Base-by-base conservation (phyloP, 1,284 basidiomycete species). In the Neolentinus lepideus region DNA sequence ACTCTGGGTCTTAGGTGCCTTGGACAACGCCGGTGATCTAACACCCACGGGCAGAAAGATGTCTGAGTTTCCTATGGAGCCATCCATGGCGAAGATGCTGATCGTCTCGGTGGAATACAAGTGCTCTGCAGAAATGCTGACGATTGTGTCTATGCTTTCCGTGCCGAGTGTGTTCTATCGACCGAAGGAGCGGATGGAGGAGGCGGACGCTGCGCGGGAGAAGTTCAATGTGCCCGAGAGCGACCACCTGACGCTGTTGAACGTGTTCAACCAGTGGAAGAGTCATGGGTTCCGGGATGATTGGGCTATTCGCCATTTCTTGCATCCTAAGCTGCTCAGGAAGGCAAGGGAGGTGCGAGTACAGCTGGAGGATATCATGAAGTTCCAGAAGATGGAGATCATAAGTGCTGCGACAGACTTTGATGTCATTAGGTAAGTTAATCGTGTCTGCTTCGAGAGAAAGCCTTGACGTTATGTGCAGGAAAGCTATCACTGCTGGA, bases 41-140 rank as follows among this genome's bases (percentile, higher is more conserved):
- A 99, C 97, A 0, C 82, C 92, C 16, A 75, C 98, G 12, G 97
- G 96, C 1, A 82, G 96, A 57, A 99, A 99, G 74, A 99, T 99
- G 97, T 96, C 97, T 1, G 96, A 99, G 68, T 96, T 98, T 75
- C 97, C 97, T 4, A 93, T 98, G 86, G 95, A 98, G 60, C 97
- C 96, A 4, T 85, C 92, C 2, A 74, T 95, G 59, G 94, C 96
- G 10, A 99, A 99, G 76, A 98, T 98, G 94, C 75, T 99, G 54
- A 98, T 99, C 69, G 92, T 94, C n/a, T 96, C 93, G 1, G 94
- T 98, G 24, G 96, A 99, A 64, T 78, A 93, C 54, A 94, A 94
- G 10, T 99, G 96, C 68, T 97, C 94, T 0, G 95, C 99, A 65
- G 97, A 99, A 71, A 94, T 98, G 60, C 74, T 99, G 29, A 96